phyloP scores from a whole-genome alignment of 768 basidiomycete species.

The Albatrellus ellisii region DNA sequence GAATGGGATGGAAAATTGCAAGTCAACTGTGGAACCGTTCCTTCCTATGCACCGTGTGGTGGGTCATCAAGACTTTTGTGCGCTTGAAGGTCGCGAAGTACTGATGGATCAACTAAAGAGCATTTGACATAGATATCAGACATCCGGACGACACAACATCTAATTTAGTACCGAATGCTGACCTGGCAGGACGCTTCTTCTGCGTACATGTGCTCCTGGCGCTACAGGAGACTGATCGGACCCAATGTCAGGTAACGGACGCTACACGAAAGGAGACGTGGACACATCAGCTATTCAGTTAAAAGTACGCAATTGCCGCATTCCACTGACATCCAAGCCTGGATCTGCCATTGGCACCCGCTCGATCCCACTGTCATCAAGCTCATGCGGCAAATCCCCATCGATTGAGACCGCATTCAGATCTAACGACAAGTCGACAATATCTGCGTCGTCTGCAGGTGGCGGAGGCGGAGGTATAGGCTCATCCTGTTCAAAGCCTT shows the following conservation, averaged over 20 bases:
- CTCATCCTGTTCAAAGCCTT: conserved; percentile 53
- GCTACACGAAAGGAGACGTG: conserved; percentile 25
- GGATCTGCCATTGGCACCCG: conserved; percentile 89
- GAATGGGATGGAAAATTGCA: too few relatives aligned
- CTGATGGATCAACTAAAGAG: conserved; percentile 68
- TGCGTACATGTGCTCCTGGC: conserved; percentile 70
- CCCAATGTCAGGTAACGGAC: conserved; percentile 53
- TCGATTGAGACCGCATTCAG: conserved; percentile 77
- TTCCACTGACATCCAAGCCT: conserved; percentile 60
- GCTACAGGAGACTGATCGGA: conserved; percentile 38
- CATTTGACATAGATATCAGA: conserved; percentile 10
- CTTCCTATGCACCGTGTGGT: conserved; percentile 2
- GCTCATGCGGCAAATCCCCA: conserved; percentile 43
- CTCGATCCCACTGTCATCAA: conserved; percentile 76
- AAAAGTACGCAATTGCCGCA: conserved; percentile 14
- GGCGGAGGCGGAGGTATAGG: conserved; percentile 70
- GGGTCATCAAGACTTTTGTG: conserved; percentile 62
- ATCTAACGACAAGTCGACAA: conserved; percentile 83
- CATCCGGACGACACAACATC: not conserved
- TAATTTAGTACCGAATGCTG: conserved; percentile 16
- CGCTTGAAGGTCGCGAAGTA: conserved; percentile 77
- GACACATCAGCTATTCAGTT: conserved; percentile 11
- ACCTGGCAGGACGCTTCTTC: conserved; percentile 94
- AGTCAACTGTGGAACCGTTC: too few relatives aligned
- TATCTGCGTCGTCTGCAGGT: conserved; percentile 71